Evolutionary conservation across 1,139 yeast genomes (phyloP), one percentile per base, ranked within the genome.

Genomic region (Taphrina deformans): DNA sequence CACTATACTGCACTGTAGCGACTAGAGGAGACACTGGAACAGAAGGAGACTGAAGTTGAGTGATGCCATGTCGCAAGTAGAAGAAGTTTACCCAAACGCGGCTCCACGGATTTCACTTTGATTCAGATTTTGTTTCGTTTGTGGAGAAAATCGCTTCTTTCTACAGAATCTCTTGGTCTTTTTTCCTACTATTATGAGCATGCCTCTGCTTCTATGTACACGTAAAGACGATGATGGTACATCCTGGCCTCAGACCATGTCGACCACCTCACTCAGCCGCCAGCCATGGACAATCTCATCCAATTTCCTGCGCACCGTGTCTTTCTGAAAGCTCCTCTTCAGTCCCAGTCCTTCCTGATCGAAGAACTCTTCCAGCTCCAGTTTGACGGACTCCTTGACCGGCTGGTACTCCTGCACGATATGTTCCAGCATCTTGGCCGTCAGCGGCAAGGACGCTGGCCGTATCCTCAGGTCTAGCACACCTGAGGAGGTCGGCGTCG

Each of bases 281-380:
- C 46, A 52, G 6, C 29, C 38, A 9, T 31, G 40, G 9, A 59
- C 63, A 40, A 59, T 59, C 50, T 48, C 55, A 12, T 38, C 56
- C 56, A 59, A 23, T 31, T 59, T 59, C 38, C 29, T 18, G 24
- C 55, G 48, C 29, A 59, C 63, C 38, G 50, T 38, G 24, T 48
- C 63, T 56, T 50, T 50, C 33, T 59, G 46, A 31, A 59, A 59
- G 10, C 56, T 33, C 31, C 50, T 24, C 40, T 40, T 27, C 33
- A 59, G 38, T 26, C 63, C 63, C 33, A 23, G 16, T 2, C 50
- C 63, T 29, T 59, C 63, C 23, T 38, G 55, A 23, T 59, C 56
- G 21, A 59, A 59, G n/a, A 59, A 59, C 31, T 48, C 50, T 29
- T 59, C 56, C 10, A 59, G 29, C 40, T 59, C 63, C 12, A 23